These are phyloP conservation scores for Wickerhamomyces sydowiorum DNA, from an alignment of 805 yeast genomes.

Conservation along the genomic window DNA sequence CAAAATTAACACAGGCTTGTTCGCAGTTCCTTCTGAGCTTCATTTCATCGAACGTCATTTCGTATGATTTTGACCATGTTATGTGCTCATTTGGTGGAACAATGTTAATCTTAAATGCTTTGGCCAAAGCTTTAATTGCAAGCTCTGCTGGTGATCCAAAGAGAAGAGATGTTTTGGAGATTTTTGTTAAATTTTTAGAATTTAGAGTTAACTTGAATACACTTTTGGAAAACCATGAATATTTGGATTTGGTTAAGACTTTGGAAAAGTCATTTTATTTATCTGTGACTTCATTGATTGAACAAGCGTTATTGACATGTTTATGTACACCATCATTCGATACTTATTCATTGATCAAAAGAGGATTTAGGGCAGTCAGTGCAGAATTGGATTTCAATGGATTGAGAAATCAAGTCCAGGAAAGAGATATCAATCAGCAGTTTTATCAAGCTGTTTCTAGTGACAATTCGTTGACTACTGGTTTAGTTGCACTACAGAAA, in stretches of 20 bases:
- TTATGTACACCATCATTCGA: constrained; percentile 47
- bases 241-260: constrained; percentile 16
- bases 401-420: constrained; percentile 19
- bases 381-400: constrained; percentile 22
- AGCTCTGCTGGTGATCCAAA: constrained; percentile 22
- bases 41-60: constrained; percentile 25
- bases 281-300: constrained; percentile 34
- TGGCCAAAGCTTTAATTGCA: constrained; percentile 31
- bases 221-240: constrained; percentile 20
- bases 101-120: constrained; percentile 29
- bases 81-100: constrained; percentile 34
- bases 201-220: constrained; percentile 26
- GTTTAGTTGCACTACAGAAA: constrained; percentile 70
- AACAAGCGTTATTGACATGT: constrained; percentile 45
- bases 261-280: constrained; percentile 26
- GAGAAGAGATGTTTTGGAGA: constrained; percentile 31
- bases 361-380: constrained; percentile 28
- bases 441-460: constrained; percentile 40
- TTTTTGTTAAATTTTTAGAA: constrained; percentile 34
- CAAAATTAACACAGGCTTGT: constrained; percentile 28
- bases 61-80: constrained; percentile 22
- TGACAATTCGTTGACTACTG: constrained; percentile 56
- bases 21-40: constrained; percentile 30
- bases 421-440: constrained; percentile 25
- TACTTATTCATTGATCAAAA: constrained; percentile 40